Conservation (phyloP, 2,329 filamentous ascomycete genomes). For the Colletotrichum lupini region DNA sequence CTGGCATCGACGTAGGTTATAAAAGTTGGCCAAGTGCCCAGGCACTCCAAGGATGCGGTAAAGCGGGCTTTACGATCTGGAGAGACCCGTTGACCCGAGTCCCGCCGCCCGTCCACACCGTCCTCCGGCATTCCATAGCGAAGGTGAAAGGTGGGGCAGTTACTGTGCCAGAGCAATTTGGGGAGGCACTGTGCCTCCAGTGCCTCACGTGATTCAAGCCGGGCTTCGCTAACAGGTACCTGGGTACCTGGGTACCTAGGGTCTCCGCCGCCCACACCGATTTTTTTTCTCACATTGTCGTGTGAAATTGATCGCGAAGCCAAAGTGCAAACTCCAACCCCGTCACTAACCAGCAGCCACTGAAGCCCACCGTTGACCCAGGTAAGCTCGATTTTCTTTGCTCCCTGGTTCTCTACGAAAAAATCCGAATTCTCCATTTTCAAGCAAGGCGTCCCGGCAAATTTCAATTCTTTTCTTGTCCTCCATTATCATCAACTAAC, state of each 20-base stretch:
- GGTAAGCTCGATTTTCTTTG: constrained; percentile 43
- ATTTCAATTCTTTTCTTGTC: background rate
- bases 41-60: too few relatives aligned
- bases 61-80: background rate
- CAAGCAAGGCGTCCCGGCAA: constrained; percentile 26
- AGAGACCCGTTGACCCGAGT: background rate
- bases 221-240: constrained; percentile 43
- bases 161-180: background rate
- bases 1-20: too few relatives aligned
- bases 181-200: background rate
- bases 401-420: background rate
- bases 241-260: constrained; percentile 43
- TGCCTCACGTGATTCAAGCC: constrained; percentile 13
- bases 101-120: too few relatives aligned
- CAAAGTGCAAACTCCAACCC: constrained; percentile 47
- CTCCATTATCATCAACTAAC: constrained; percentile 32
- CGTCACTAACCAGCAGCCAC: constrained; percentile 36
- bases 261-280: constrained; percentile 53
- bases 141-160: background rate
- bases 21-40: too few relatives aligned
- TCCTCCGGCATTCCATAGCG: too few relatives aligned
- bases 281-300: constrained; percentile 36
- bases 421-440: constrained; percentile 7
- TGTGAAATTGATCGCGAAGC: constrained; percentile 51
- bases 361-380: constrained; percentile 52